Percentiles rank a stretch among this genome's conserved stretches.
phyloP scores from a whole-genome alignment of 495 filamentous ascomycete genomes.

The Sordaria brevicollis region DNA sequence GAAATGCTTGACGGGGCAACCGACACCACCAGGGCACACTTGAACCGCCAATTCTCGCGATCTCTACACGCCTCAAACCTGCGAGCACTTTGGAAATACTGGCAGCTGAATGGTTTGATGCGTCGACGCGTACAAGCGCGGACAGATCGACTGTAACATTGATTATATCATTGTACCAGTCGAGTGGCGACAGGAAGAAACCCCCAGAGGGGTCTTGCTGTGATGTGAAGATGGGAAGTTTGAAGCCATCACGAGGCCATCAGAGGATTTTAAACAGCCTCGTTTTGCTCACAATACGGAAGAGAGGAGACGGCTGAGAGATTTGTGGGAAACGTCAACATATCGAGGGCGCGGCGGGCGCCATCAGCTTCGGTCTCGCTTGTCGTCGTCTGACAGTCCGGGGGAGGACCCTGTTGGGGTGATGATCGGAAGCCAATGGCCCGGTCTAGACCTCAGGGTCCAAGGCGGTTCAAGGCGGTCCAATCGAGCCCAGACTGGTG shows the following conservation, averaged over 20 bases:
- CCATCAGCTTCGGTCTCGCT: neutral
- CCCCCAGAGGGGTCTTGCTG: neutral
- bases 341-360: neutral
- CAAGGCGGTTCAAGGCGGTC: neutral
- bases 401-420: neutral
- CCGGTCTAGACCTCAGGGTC: neutral
- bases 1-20: neutral
- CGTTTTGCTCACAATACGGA: neutral
- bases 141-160: neutral
- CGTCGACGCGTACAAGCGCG: neutral
- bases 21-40: neutral
- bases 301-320: neutral
- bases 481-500: neutral
- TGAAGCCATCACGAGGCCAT: neutral
- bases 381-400: neutral
- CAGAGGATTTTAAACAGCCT: neutral
- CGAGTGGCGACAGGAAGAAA: neutral
- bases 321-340: neutral
- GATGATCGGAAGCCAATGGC: neutral
- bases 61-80: neutral
- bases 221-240: neutral
- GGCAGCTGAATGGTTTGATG: neutral
- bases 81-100: neutral
- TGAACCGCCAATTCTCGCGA: neutral
- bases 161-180: neutral